Evolutionary conservation across 345 rosid species (phyloP).

Genomic region (Eutrema heterophyllum): DNA sequence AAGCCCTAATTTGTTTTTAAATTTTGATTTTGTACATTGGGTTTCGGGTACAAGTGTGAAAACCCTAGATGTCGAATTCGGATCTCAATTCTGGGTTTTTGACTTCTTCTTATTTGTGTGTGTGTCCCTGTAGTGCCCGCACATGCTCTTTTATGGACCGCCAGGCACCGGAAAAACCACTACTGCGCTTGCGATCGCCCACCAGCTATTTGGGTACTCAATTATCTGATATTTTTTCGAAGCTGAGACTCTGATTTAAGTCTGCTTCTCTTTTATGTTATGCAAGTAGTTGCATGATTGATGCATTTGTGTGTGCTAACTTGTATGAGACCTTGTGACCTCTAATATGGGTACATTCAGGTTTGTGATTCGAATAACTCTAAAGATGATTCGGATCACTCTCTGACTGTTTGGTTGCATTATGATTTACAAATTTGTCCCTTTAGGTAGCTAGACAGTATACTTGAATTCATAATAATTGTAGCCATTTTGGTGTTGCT

Average conservation of each 20-base stretch:
- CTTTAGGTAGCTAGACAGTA: not conserved
- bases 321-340: not conserved
- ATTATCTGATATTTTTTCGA: not conserved
- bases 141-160: slow-evolving; percentile 96
- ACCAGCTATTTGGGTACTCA: slow-evolving; percentile 79
- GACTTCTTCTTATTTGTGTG: too few species aligned
- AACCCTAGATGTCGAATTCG: slow-evolving; percentile 19
- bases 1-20: not conserved
- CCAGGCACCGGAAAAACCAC: slow-evolving; percentile 99
- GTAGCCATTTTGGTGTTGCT: not conserved
- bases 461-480: not conserved
- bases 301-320: not conserved
- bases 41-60: not conserved
- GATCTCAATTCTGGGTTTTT: not conserved
- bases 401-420: not conserved
- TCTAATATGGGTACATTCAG: not conserved
- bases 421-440: not conserved
- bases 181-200: slow-evolving; percentile 92
- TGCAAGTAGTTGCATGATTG: not conserved
- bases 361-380: not conserved
- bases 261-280: not conserved
- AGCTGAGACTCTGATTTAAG: not conserved
- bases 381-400: not conserved
- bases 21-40: not conserved
- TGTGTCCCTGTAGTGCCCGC: slow-evolving; percentile 78